phyloP scores from a whole-genome alignment of 2,329 filamentous ascomycete species.

The Fusarium albidum region DNA sequence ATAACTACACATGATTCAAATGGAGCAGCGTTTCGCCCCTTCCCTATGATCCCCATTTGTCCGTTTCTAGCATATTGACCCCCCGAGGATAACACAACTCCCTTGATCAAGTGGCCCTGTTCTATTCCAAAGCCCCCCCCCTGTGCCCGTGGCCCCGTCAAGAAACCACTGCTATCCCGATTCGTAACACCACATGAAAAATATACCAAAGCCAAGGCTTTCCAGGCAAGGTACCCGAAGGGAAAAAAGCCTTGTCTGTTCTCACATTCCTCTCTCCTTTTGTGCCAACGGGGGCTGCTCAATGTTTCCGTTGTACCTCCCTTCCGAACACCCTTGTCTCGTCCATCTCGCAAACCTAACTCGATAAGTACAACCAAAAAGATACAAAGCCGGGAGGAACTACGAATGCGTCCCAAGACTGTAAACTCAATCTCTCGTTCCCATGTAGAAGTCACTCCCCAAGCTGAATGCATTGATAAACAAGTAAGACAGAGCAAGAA shows the following conservation, averaged over 20 bases:
- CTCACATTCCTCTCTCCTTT: neutral
- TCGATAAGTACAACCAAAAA: constrained; percentile 33
- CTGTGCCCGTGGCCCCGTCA: constrained; percentile 3
- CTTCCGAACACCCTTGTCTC: constrained; percentile 13
- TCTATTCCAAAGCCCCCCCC: constrained; percentile 19
- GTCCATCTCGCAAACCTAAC: constrained; percentile 28
- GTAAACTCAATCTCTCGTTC: constrained; percentile 15
- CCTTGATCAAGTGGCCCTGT: neutral
- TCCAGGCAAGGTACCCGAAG: constrained; percentile 33
- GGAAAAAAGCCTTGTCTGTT: constrained; percentile 1
- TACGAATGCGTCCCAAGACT: neutral
- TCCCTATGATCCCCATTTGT: constrained; percentile 1
- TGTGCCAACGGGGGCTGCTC: neutral
- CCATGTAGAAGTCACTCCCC: constrained; percentile 8
- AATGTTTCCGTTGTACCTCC: neutral
- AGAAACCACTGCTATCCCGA: constrained; percentile 30
- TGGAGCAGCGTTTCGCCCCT: constrained; percentile 30
- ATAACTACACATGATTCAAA: neutral
- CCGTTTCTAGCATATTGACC: constrained; percentile 20
- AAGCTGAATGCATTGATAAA: constrained; percentile 19
- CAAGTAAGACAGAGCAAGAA: constrained; percentile 23
- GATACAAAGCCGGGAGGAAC: constrained; percentile 14
- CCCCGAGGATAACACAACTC: too few species aligned
- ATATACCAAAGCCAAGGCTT: constrained; percentile 23
- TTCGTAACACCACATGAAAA: constrained; percentile 37